phyloP scores from a whole-genome alignment of 306 rosid genomes.

The apple (Malus domestica) region ASM211411v1 NC_041795.1:35904501-35905000 shows the following conservation, averaged over 20 bases:
- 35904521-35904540: constrained; percentile 19
- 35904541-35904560: constrained; percentile 9
- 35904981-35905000: background rate
- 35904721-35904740: background rate
- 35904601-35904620: background rate
- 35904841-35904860: background rate
- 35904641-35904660: background rate
- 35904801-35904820: background rate
- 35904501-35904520: constrained; percentile 26
- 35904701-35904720: background rate
- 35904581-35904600: constrained; percentile 1
- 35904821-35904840: background rate
- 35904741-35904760: background rate
- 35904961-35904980: background rate
- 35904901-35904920: background rate
- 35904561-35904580: constrained; percentile 18
- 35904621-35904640: background rate
- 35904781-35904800: background rate
- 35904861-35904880: background rate
- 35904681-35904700: background rate
- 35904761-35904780: too few species aligned
- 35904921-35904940: background rate
- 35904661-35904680: background rate
- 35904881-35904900: background rate
- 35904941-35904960: too few species aligned